Percentiles rank a stretch among this genome's conserved stretches.
Evolutionary conservation across 768 basidiomycete genomes (phyloP).

Genomic region (Dentipellis sp.): DNA sequence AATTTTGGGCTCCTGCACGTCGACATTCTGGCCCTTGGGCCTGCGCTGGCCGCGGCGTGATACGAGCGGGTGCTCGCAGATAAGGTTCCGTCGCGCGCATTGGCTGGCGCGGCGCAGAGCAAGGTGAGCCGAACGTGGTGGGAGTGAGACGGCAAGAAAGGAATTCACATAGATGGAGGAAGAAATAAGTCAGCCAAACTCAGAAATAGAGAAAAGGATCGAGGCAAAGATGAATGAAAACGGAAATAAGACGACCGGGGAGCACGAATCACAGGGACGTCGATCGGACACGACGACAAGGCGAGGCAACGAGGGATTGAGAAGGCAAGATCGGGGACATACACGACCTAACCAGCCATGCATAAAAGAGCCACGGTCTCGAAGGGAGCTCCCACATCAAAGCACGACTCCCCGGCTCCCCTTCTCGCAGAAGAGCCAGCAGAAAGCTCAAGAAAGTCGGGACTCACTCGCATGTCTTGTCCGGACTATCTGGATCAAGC

Average conservation of each 20-base stretch:
- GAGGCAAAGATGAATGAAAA: no score
- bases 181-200: no score
- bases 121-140: background rate
- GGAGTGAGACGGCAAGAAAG: no score
- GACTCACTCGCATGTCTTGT: background rate
- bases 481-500: background rate
- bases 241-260: no score
- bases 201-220: no score
- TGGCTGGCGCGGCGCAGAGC: background rate
- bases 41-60: background rate
- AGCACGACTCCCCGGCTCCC: no score
- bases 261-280: background rate
- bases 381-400: no score
- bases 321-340: no score
- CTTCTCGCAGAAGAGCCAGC: background rate
- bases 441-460: background rate
- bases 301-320: background rate
- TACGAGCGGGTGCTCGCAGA: background rate
- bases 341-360: no score
- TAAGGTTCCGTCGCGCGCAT: background rate
- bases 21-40: background rate
- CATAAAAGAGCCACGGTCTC: no score
- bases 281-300: background rate
- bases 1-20: background rate
- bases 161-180: no score